Evolutionary conservation across 768 basidiomycete species (phyloP).

Genomic region (Tylopilus sp.): DNA sequence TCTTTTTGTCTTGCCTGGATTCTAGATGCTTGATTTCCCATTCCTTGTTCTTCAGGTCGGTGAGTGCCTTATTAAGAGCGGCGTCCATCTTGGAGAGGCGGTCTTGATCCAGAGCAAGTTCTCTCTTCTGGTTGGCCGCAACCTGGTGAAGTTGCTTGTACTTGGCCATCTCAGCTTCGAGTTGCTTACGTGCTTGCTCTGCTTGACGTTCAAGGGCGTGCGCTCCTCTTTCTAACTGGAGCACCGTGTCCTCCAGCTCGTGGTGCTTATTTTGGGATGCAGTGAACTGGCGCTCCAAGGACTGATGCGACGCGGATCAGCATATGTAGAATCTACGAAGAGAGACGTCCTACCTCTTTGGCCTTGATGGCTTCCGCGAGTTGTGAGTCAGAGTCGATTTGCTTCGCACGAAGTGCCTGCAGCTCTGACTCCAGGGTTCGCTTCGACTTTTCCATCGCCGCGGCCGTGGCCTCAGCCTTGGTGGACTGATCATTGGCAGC

Average conservation of each 20-base stretch:
- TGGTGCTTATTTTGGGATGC: slow-evolving; percentile 72
- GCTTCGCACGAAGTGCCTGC: slow-evolving; percentile 61
- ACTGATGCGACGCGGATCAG: slow-evolving; percentile 40
- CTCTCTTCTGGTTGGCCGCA: slow-evolving; percentile 59
- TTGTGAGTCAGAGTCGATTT: slow-evolving; percentile 63
- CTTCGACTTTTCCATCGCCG: slow-evolving; percentile 67
- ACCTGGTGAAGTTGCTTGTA: slow-evolving; percentile 73
- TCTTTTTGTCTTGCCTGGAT: slow-evolving; percentile 92
- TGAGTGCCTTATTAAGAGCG: slow-evolving; percentile 77
- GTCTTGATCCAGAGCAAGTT: slow-evolving; percentile 66
- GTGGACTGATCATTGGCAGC: slow-evolving; percentile 47
- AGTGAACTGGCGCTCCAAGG: slow-evolving; percentile 72
- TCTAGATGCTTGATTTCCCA: slow-evolving; percentile 85
- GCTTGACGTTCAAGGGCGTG: slow-evolving; percentile 68
- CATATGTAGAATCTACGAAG: slow-evolving; percentile 26
- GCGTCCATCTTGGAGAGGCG: slow-evolving; percentile 68
- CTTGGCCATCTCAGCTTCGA: slow-evolving; percentile 70
- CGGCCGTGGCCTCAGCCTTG: slow-evolving; percentile 45
- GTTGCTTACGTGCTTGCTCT: slow-evolving; percentile 65
- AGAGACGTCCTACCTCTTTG: slow-evolving; percentile 64
- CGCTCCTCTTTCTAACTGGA: slow-evolving; percentile 82
- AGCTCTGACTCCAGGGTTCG: slow-evolving; percentile 69
- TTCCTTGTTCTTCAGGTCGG: slow-evolving; percentile 76
- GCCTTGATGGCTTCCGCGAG: slow-evolving; percentile 56
- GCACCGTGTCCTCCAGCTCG: slow-evolving; percentile 83